These are phyloP conservation scores for Sparassis latifolia DNA, from an alignment of 1,284 basidiomycete species.

Conservation along the genomic window DNA sequence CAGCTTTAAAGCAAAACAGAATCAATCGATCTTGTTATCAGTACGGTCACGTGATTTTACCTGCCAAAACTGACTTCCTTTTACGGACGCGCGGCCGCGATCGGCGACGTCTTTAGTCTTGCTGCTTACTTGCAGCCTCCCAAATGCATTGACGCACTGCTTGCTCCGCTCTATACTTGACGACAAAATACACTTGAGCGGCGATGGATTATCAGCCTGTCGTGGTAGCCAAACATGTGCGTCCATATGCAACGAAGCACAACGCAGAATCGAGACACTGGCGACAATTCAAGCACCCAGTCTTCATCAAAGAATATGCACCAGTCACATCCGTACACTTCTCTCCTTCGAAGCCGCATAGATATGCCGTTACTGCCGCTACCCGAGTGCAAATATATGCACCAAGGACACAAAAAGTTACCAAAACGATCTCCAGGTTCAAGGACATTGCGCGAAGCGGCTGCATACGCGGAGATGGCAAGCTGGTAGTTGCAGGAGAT, in stretches of 20 bases:
- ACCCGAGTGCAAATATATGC: slow-evolving; percentile 95
- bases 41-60: slow-evolving; percentile 17
- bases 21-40: slow-evolving; percentile 28
- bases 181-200: neutral
- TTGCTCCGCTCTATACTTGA: too few species aligned
- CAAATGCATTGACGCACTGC: neutral
- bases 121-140: neutral
- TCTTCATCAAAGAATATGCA: slow-evolving; percentile 92
- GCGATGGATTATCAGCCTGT: slow-evolving; percentile 78
- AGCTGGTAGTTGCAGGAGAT: slow-evolving; percentile 91
- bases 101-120: too few species aligned
- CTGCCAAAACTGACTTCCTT: slow-evolving; percentile 15
- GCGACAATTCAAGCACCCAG: slow-evolving; percentile 78
- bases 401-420: slow-evolving; percentile 90
- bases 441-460: slow-evolving; percentile 92
- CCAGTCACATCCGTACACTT: slow-evolving; percentile 92
- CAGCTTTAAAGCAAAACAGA: slow-evolving; percentile 16
- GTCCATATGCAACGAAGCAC: slow-evolving; percentile 52
- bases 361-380: slow-evolving; percentile 93
- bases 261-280: slow-evolving; percentile 72
- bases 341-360: slow-evolving; percentile 77
- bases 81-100: slow-evolving; percentile 10
- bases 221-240: slow-evolving; percentile 52
- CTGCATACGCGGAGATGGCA: slow-evolving; percentile 86
- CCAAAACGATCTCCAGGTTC: slow-evolving; percentile 94